Conservation (phyloP, 1,139 yeast species). For the Blastobotrys buckinghamii region DNA sequence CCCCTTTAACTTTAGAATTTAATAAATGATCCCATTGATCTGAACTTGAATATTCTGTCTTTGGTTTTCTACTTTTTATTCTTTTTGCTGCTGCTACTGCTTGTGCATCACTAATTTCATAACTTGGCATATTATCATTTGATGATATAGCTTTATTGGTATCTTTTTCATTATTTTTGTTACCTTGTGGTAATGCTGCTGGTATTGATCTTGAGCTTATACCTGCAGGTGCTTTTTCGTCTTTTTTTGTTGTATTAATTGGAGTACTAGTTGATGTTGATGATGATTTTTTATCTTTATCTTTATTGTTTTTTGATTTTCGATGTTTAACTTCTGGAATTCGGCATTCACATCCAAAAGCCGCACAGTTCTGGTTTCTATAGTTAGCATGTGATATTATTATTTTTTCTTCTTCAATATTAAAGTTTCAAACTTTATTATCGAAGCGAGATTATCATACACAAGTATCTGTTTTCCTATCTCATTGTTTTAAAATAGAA, state of each 20-base stretch:
- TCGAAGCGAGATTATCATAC: neutral
- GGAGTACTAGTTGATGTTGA: neutral
- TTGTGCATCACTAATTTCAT: slow-evolving; percentile 6
- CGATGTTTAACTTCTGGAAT: slow-evolving; percentile 45
- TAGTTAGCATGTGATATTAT: neutral
- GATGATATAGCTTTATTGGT: slow-evolving; percentile 2
- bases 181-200: slow-evolving; percentile 1
- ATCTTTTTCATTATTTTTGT: neutral
- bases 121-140: slow-evolving; percentile 10
- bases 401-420: neutral
- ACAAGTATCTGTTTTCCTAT: no score
- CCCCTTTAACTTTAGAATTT: slow-evolving; percentile 20
- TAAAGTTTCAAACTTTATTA: no score
- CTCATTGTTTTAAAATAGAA: no score
- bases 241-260: slow-evolving; percentile 1
- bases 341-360: slow-evolving; percentile 68
- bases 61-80: slow-evolving; percentile 8
- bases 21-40: slow-evolving; percentile 17
- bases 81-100: slow-evolving; percentile 7
- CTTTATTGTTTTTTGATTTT: slow-evolving; percentile 8
- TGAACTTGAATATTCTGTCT: slow-evolving; percentile 6
- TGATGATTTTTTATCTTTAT: slow-evolving; percentile 1
- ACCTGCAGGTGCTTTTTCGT: neutral
- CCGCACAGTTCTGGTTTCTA: slow-evolving; percentile 48
- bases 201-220: neutral